Conservation (phyloP, 345 rosid genomes). For the Populus tremula region DNA sequence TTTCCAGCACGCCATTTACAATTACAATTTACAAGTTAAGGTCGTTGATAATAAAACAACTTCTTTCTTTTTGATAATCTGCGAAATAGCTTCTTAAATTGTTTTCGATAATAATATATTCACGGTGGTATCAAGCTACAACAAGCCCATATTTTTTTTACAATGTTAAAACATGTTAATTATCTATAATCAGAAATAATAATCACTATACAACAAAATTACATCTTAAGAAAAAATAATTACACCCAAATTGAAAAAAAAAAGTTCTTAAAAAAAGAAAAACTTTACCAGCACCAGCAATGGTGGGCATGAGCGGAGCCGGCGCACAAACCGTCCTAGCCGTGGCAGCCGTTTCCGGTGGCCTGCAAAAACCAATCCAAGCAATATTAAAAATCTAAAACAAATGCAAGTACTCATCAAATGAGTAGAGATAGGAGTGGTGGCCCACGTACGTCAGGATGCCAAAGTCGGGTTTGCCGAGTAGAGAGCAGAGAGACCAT, state of each 20-base stretch:
- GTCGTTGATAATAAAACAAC: too few species aligned
- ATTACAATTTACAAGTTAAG: too few species aligned
- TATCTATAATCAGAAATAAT: too few species aligned
- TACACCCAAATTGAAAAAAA: background rate
- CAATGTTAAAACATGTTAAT: too few species aligned
- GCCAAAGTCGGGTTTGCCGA: constrained; percentile 56
- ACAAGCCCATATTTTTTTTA: too few species aligned
- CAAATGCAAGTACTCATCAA: background rate
- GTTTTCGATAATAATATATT: too few species aligned
- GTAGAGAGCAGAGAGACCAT: constrained; percentile 48
- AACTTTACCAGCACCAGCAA: constrained; percentile 42
- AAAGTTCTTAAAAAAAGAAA: background rate
- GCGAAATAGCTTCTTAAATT: too few species aligned
- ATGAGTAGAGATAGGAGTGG: background rate
- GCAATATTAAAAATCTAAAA: background rate
- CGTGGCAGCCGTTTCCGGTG: constrained; percentile 50
- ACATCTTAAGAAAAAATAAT: background rate
- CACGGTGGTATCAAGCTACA: too few species aligned
- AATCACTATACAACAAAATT: background rate
- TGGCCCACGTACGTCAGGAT: constrained; percentile 36
- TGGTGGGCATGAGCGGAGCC: constrained; percentile 38
- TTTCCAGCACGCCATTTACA: too few species aligned
- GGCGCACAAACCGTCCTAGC: constrained; percentile 45
- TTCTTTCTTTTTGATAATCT: too few species aligned
- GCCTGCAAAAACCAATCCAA: constrained; percentile 20